These are phyloP conservation scores for Lentinula raphanica DNA, from an alignment of 768 basidiomycete genomes.

Conservation along the genomic window DNA sequence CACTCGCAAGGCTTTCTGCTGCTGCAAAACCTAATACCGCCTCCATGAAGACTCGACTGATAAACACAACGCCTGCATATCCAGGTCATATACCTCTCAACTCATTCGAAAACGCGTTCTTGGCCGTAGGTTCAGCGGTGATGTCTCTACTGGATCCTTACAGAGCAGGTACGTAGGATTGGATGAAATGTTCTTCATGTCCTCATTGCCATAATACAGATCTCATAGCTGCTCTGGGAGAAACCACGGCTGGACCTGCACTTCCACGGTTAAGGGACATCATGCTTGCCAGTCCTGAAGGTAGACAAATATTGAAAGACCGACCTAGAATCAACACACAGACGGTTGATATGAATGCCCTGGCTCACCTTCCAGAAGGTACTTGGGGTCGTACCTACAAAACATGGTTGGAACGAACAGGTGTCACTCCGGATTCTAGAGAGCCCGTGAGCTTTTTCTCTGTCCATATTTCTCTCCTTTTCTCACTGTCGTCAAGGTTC, in stretches of 20 bases:
- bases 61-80: conserved; percentile 44
- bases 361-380: conserved; percentile 66
- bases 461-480: conserved; percentile 16
- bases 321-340: conserved; percentile 75
- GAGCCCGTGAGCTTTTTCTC: conserved; percentile 54
- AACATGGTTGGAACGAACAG: conserved; percentile 84
- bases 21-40: not conserved
- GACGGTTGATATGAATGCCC: conserved; percentile 66
- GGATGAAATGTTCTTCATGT: not conserved
- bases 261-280: conserved; percentile 69
- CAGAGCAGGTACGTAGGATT: conserved; percentile 60
- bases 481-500: conserved; percentile 51
- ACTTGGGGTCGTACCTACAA: conserved; percentile 84
- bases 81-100: conserved; percentile 79
- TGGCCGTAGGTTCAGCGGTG: conserved; percentile 81
- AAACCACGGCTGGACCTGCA: conserved; percentile 81
- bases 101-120: conserved; percentile 76
- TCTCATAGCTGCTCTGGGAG: conserved; percentile 92
- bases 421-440: conserved; percentile 90
- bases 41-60: not conserved
- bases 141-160: conserved; percentile 78
- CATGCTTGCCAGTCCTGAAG: conserved; percentile 79
- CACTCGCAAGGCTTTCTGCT: not conserved
- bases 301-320: conserved; percentile 76
- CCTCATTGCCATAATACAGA: conserved; percentile 41